Evolutionary conservation across 1,284 basidiomycete genomes (phyloP).

Genomic region (Ceratobasidium sp.): DNA sequence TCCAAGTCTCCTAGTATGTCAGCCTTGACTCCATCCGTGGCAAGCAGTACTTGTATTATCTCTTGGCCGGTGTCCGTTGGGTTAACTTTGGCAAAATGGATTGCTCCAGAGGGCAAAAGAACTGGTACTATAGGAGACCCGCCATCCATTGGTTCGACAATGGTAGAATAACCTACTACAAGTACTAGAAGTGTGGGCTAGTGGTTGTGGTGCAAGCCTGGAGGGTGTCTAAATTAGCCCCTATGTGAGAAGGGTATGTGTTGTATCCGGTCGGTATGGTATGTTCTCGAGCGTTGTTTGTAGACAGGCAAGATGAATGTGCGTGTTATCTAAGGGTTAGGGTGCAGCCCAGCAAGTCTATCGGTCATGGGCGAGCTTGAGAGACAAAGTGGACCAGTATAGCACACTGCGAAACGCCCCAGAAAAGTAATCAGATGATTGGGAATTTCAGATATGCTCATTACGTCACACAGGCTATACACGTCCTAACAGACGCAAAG

Average conservation of each 20-base stretch:
- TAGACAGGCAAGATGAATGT: not conserved
- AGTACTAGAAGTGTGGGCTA: not conserved
- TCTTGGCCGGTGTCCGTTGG: constrained; percentile 62
- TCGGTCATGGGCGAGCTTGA: not conserved
- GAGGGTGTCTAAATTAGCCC: not conserved
- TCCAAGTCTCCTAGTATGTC: constrained; percentile 56
- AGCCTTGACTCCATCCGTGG: constrained; percentile 56
- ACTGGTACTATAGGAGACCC: constrained; percentile 64
- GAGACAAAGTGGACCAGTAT: constrained; percentile 4
- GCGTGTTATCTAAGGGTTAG: not conserved
- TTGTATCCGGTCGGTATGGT: not conserved
- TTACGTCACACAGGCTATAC: not conserved
- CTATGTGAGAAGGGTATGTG: not conserved
- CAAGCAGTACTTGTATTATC: constrained; percentile 60
- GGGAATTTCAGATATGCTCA: not conserved
- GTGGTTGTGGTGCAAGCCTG: not conserved
- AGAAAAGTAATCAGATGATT: constrained; percentile 27
- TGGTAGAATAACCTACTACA: not conserved
- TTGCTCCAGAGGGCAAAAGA: constrained; percentile 61
- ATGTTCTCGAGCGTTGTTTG: not conserved
- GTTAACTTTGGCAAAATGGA: constrained; percentile 66
- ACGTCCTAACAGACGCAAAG: constrained; percentile 3
- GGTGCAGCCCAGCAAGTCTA: not conserved
- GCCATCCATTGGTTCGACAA: constrained; percentile 9
- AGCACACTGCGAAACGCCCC: constrained; percentile 21